Percentiles rank a stretch among this genome's conserved stretches.
Evolutionary conservation across 108 stramenopile species (phyloP).

Genomic region (Pseudonitzschia multiseries): DNA sequence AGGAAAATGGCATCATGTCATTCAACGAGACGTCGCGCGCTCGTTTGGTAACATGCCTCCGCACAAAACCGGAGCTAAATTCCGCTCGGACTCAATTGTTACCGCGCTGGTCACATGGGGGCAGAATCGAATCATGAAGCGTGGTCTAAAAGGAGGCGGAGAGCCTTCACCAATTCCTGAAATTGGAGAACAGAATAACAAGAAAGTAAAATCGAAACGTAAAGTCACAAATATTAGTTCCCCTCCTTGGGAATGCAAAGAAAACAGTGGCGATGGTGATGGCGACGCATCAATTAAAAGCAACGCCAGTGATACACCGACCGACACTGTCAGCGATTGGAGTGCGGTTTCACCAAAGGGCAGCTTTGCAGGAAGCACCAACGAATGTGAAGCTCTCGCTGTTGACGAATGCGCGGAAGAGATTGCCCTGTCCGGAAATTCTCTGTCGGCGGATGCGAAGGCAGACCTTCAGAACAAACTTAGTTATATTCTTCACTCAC

Average conservation of each 20-base stretch:
- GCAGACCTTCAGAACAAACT: slow-evolving; percentile 77
- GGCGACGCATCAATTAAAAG: slow-evolving; percentile 22
- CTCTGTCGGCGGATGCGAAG: slow-evolving; percentile 76
- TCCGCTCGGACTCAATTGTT: slow-evolving; percentile 79
- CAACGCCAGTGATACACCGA: slow-evolving; percentile 54
- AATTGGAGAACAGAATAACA: slow-evolving; percentile 26
- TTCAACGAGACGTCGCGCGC: slow-evolving; percentile 77
- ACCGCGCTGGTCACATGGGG: slow-evolving; percentile 85
- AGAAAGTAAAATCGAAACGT: neutral
- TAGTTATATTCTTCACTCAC: slow-evolving; percentile 70
- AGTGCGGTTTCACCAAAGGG: slow-evolving; percentile 74
- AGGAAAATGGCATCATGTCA: slow-evolving; percentile 81
- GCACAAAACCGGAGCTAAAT: slow-evolving; percentile 75
- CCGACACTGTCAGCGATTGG: slow-evolving; percentile 88
- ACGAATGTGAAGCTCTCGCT: slow-evolving; percentile 9
- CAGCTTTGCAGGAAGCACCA: slow-evolving; percentile 42
- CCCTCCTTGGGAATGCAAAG: slow-evolving; percentile 56
- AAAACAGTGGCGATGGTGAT: neutral
- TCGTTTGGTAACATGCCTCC: slow-evolving; percentile 89
- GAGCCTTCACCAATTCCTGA: slow-evolving; percentile 39
- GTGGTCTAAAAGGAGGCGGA: slow-evolving; percentile 55
- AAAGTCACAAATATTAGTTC: slow-evolving; percentile 39
- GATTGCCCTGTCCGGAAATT: slow-evolving; percentile 74
- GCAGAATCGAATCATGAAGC: slow-evolving; percentile 64
- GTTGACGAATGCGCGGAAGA: slow-evolving; percentile 35